Evolutionary conservation across 805 yeast genomes (phyloP), one percentile per base, ranked within the genome.

Genomic region (Saturnispora sekii): DNA sequence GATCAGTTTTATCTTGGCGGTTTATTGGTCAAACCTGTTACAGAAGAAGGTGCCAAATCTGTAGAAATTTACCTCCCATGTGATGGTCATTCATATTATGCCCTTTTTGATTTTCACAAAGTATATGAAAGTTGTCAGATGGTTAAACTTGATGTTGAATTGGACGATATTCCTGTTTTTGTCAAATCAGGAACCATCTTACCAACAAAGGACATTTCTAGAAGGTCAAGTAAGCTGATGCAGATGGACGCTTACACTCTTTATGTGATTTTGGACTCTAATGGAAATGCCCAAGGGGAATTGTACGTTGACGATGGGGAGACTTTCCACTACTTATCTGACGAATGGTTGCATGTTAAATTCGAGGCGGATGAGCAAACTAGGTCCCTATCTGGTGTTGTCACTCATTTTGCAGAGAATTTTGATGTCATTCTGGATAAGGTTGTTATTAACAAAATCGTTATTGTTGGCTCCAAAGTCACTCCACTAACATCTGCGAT

Each of bases 261-360:
- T 32, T 69, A 81, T 2, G 64, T 89, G 36, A 85, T 84, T 0
- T 68, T 80, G 10, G 69, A 68, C 45, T 28, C 39, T 2, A 53
- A 63, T 2, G 80, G 79, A 1, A 51, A 54, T 6, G 60, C 61
- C 0, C 84, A 84, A 2, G 68, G 67, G 5, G 60, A 64, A 14
- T 59, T 89, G 30, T 89, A 88, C 59, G 62, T 83, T 32, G 97
- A 89, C 60, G 97, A 89, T 61, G 96, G 95, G 12, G 84, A 80
- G 53, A 70, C 89, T 0, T 84, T 73, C 52, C 73, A 68, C 37
- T 77, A 77, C 57, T 46, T 59, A 30, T 52, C 64, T 2, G 83
- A 81, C 6, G 79, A 76, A 26, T 80, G 50, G 54, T 44, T 77
- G 3, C 59, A 65, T 37, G 56, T 76, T 2, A 54, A 65, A 2